Evolutionary conservation across 2,329 filamentous ascomycete genomes (phyloP).

Genomic region (Madurella mycetomatis): DNA sequence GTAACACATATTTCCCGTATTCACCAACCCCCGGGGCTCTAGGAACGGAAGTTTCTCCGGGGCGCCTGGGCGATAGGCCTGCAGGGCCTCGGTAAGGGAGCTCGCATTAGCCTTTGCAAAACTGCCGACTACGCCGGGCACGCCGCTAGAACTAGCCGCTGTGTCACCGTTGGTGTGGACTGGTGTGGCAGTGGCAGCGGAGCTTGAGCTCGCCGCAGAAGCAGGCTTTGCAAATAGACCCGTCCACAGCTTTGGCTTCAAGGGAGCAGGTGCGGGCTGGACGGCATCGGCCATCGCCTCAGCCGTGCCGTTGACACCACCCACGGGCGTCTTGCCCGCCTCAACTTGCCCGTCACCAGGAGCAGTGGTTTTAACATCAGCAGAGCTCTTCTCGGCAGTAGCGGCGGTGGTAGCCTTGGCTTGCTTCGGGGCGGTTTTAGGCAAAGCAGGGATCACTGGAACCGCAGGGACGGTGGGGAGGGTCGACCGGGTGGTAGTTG

Average conservation of each 20-base stretch:
- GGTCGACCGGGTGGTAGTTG: constrained; percentile 33
- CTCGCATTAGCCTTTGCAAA: constrained; percentile 45
- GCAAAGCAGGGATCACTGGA: constrained; percentile 45
- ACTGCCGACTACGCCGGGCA: constrained; percentile 29
- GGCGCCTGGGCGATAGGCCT: constrained; percentile 63
- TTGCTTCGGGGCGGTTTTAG: constrained; percentile 37
- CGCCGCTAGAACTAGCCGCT: constrained; percentile 19
- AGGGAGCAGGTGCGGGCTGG: constrained; percentile 26
- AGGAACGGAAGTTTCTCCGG: constrained; percentile 72
- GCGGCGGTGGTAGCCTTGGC: constrained; percentile 21
- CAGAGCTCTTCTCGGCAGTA: constrained; percentile 20
- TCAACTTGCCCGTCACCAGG: constrained; percentile 11
- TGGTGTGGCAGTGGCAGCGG: constrained; percentile 22
- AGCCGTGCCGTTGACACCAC: constrained; percentile 11
- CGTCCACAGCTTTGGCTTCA: constrained; percentile 40
- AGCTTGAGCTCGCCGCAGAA: constrained; percentile 22
- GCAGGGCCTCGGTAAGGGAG: constrained; percentile 73
- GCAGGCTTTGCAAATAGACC: constrained; percentile 32
- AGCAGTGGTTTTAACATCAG: constrained; percentile 24
- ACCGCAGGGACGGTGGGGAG: constrained; percentile 41
- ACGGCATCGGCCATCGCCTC: constrained; percentile 27
- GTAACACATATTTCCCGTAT: constrained; percentile 99
- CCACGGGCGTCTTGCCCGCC: background rate
- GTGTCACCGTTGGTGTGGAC: constrained; percentile 25
- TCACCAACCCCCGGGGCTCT: constrained; percentile 88